Base-by-base conservation (phyloP, 805 yeast genomes). In the Hanseniaspora thailandica region DNA sequence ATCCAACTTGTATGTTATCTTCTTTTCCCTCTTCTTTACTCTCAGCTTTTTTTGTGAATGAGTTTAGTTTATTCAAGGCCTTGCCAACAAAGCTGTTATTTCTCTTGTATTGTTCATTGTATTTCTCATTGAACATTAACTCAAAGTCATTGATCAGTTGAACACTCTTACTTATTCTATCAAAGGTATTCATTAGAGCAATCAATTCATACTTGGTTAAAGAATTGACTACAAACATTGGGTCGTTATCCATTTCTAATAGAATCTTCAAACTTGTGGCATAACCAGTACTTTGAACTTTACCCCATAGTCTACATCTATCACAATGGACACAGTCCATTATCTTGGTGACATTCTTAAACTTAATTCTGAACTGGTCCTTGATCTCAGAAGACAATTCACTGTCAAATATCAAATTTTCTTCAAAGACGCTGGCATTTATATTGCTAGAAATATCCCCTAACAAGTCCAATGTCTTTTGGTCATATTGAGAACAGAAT, bases 251-350 rank as follows among this genome's bases (percentile, higher is more conserved):
- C 51, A 82, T 68, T 65, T 90, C 97, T 65, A 93, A 87, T 55
- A 93, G 71, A 23, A 90, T 77, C 66, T 93, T 93, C 62, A 93
- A 76, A 1, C 96, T 95, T 8, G 99, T 93, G 19, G 97, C 99
- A 66, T 93, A 93, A 20, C 99, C 99, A 15, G 93, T 86, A 1
- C 95, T 87, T 71, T 93, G 98, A 30, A 93, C 78, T 67, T 93
- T 93, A 9, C 98, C 98, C 99, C 99, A 93, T 68, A 93, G 73
- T 62, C 97, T 78, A 67, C 99, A 93, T 64, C 97, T 76, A 65
- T 93, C 98, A 71, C 99, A 93, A 36, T 96, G 97, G 39, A 93
- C 97, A 71, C 99, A 93, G 66, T 90, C 96, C 97, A 93, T 93
- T 43, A 93, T 80, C 48, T 86, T 82, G 20, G 95, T 82, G 23